A percentile compares a stretch with the other conserved stretches of the same genome.
These are phyloP conservation scores for Coemansia asiatica DNA, from an alignment of 192 early-diverging fungal species.

Conservation along the genomic window DNA sequence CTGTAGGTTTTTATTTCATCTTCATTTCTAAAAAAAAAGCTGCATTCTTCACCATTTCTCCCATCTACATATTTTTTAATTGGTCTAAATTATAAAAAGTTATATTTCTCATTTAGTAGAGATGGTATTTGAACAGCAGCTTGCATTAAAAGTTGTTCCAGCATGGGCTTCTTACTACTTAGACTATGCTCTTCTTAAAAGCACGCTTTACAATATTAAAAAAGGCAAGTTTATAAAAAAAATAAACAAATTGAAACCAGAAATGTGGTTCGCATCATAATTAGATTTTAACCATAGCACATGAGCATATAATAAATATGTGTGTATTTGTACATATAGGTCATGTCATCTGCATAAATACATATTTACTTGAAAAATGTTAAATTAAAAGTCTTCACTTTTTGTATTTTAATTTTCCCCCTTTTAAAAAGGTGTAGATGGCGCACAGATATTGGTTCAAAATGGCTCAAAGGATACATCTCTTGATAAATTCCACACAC, in stretches of 20 bases:
- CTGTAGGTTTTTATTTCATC: background rate
- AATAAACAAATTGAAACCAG: background rate
- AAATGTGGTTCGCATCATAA: background rate
- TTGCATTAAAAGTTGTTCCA: slow-evolving; percentile 56
- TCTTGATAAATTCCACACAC: slow-evolving; percentile 40
- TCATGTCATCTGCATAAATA: background rate
- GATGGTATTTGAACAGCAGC: slow-evolving; percentile 57
- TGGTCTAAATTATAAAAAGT: background rate
- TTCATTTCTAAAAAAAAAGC: background rate
- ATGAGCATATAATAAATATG: background rate
- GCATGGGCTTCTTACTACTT: slow-evolving; percentile 58
- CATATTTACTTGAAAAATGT: background rate
- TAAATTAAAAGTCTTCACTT: background rate
- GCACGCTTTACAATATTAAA: slow-evolving; percentile 36
- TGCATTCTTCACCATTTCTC: background rate
- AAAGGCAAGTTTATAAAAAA: slow-evolving; percentile 1
- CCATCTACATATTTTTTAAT: background rate
- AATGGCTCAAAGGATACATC: no score
- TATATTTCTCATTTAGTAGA: background rate
- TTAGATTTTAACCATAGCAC: background rate
- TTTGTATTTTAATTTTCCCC: background rate
- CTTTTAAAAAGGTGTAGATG: background rate
- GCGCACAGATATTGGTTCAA: slow-evolving; percentile 4
- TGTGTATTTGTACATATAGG: no score
- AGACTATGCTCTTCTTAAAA: slow-evolving; percentile 58